Conservation (phyloP, 768 basidiomycete species). For the Amanita molliuscula region DNA sequence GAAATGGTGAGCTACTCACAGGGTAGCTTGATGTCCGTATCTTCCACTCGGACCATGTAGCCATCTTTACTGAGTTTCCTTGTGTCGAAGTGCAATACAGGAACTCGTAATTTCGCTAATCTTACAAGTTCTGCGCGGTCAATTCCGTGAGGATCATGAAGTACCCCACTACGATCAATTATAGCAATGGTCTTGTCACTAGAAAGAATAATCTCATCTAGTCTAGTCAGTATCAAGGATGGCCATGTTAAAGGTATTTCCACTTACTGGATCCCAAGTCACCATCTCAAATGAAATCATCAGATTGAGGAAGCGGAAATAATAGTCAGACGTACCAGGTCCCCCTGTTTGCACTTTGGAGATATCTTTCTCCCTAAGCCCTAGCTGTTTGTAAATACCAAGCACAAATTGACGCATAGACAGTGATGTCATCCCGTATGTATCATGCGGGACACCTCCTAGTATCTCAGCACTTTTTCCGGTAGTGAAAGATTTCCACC, state of each 20-base stretch:
- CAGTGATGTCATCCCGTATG: conserved; percentile 89
- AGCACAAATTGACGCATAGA: conserved; percentile 92
- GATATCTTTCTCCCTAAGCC: conserved; percentile 87
- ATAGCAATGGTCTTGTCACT: conserved; percentile 94
- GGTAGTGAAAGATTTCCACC: conserved; percentile 99
- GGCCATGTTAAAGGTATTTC: neutral
- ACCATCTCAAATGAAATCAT: conserved; percentile 44
- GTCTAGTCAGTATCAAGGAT: conserved; percentile 4
- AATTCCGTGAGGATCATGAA: conserved; percentile 86
- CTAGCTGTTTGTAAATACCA: conserved; percentile 91
- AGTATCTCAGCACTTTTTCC: conserved; percentile 87
- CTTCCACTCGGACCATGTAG: conserved; percentile 87
- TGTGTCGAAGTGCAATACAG: conserved; percentile 71
- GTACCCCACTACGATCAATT: conserved; percentile 94
- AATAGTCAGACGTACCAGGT: conserved; percentile 36
- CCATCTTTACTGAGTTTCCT: conserved; percentile 88
- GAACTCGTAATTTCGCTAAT: conserved; percentile 77
- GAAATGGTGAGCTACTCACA: conserved; percentile 40
- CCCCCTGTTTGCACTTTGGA: conserved; percentile 98
- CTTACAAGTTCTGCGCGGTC: conserved; percentile 83
- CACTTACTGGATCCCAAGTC: conserved; percentile 90
- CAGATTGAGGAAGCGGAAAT: neutral
- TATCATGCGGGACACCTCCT: conserved; percentile 86
- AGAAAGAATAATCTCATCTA: conserved; percentile 91
- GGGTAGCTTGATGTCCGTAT: conserved; percentile 85